phyloP scores from a whole-genome alignment of 176 grass and related monocot species.

The Phyllostachys edulis region DNA sequence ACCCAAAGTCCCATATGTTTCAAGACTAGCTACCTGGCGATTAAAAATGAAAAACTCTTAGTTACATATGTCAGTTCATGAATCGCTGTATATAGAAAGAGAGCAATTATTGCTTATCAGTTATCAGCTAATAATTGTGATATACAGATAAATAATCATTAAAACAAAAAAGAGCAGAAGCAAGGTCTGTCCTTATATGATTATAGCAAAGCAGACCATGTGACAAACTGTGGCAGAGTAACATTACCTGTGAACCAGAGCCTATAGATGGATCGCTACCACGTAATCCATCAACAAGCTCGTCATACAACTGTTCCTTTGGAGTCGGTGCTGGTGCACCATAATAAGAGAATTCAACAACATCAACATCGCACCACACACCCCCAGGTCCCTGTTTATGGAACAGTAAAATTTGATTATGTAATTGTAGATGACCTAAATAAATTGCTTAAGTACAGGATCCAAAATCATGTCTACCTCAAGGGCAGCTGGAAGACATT shows the following conservation, averaged over 20 bases:
- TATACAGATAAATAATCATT: conserved; percentile 1
- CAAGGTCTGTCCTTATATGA: not conserved
- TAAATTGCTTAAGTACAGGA: conserved; percentile 15
- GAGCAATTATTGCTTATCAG: not conserved
- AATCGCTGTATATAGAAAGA: not conserved
- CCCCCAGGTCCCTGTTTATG: conserved; percentile 80
- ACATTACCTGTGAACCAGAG: conserved; percentile 89
- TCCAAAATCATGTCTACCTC: conserved; percentile 49
- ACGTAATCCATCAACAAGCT: conserved; percentile 89
- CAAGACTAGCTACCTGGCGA: conserved; percentile 88
- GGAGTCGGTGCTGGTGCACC: conserved; percentile 89
- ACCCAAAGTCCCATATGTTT: conserved; percentile 93
- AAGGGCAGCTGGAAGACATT: conserved; percentile 83
- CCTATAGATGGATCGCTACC: conserved; percentile 87
- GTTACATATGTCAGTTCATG: not conserved
- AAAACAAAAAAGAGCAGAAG: not conserved
- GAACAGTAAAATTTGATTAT: conserved; percentile 23
- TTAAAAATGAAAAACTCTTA: conserved; percentile 10
- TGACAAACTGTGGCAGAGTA: not conserved
- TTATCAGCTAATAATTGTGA: not conserved
- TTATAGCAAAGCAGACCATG: not conserved
- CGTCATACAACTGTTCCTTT: conserved; percentile 90
- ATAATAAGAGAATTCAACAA: conserved; percentile 98
- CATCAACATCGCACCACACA: conserved; percentile 97
- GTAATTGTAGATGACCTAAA: conserved; percentile 1